Percentiles rank a stretch among this genome's conserved stretches.
Evolutionary conservation across 2,329 filamentous ascomycete species (phyloP).

Genomic region (Cordyceps cateniannulata): DNA sequence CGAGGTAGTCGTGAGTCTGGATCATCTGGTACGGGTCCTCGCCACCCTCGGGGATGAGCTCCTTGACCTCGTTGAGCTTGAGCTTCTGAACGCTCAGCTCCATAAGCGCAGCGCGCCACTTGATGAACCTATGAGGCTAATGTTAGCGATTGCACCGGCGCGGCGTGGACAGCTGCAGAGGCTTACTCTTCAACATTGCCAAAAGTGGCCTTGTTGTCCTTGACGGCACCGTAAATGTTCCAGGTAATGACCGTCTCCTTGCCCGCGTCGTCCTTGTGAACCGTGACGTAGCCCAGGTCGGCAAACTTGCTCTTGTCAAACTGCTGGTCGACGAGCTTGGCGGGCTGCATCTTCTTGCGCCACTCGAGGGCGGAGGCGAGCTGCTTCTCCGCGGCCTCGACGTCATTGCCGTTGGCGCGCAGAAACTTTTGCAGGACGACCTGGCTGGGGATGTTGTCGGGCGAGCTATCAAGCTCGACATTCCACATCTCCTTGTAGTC

Average conservation of each 20-base stretch:
- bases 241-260: slow-evolving; percentile 69
- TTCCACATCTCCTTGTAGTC: slow-evolving; percentile 81
- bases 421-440: slow-evolving; percentile 91
- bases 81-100: slow-evolving; percentile 75
- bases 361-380: slow-evolving; percentile 73
- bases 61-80: slow-evolving; percentile 60
- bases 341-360: slow-evolving; percentile 70
- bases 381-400: slow-evolving; percentile 69
- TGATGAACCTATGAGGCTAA: slow-evolving; percentile 60
- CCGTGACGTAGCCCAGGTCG: slow-evolving; percentile 73
- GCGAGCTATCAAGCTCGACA: slow-evolving; percentile 53
- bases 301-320: slow-evolving; percentile 67
- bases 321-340: slow-evolving; percentile 54
- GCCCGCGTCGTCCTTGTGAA: slow-evolving; percentile 51
- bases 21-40: slow-evolving; percentile 84
- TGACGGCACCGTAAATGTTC: slow-evolving; percentile 88
- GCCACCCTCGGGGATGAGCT: slow-evolving; percentile 64
- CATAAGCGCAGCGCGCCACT: slow-evolving; percentile 88
- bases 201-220: slow-evolving; percentile 78
- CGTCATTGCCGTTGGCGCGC: slow-evolving; percentile 76
- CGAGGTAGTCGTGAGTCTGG: slow-evolving; percentile 90
- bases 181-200: slow-evolving; percentile 73
- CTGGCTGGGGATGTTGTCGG: slow-evolving; percentile 62
- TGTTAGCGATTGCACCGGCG: background rate
- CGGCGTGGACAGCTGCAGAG: background rate